A percentile compares a stretch with the other conserved stretches of the same genome.
phyloP scores from a whole-genome alignment of 495 filamentous ascomycete genomes.

The Neurospora sp. region DNA sequence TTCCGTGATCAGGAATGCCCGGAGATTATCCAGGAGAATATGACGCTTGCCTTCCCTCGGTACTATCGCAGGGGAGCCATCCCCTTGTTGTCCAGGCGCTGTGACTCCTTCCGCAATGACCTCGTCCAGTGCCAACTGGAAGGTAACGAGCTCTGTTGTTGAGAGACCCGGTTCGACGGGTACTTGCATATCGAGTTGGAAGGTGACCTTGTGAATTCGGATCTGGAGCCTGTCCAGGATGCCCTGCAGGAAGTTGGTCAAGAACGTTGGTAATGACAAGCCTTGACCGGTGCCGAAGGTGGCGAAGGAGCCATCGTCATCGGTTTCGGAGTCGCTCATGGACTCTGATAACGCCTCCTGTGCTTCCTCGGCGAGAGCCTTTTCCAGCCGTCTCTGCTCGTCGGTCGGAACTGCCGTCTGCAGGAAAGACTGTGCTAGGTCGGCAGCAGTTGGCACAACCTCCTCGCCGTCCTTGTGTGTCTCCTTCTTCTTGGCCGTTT shows the following conservation, averaged over 20 bases:
- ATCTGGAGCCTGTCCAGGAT: constrained; percentile 72
- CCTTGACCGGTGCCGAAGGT: constrained; percentile 62
- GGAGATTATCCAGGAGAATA: constrained; percentile 52
- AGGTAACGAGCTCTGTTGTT: constrained; percentile 44
- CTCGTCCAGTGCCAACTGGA: constrained; percentile 55
- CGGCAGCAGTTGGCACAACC: constrained; percentile 62
- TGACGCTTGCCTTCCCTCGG: constrained; percentile 54
- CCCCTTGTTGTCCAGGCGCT: constrained; percentile 16
- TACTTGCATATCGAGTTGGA: constrained; percentile 53
- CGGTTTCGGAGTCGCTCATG: constrained; percentile 49
- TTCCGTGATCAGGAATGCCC: constrained; percentile 59
- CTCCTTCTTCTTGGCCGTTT: constrained; percentile 20
- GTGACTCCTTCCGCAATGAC: constrained; percentile 60
- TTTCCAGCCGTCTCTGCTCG: constrained; percentile 66
- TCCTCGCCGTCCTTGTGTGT: constrained; percentile 20
- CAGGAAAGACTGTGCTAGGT: constrained; percentile 81
- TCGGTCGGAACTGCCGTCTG: constrained; percentile 59
- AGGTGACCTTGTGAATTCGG: constrained; percentile 46
- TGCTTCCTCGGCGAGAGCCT: constrained; percentile 59
- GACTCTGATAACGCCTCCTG: constrained; percentile 50
- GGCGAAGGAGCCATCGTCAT: constrained; percentile 50
- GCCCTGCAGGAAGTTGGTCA: constrained; percentile 74
- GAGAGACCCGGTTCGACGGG: constrained; percentile 48
- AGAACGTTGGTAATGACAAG: constrained; percentile 67
- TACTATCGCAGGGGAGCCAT: constrained; percentile 18